These are phyloP conservation scores for Apiotrichum gracile DNA, from an alignment of 1,284 basidiomycete genomes.

Conservation along the genomic window DNA sequence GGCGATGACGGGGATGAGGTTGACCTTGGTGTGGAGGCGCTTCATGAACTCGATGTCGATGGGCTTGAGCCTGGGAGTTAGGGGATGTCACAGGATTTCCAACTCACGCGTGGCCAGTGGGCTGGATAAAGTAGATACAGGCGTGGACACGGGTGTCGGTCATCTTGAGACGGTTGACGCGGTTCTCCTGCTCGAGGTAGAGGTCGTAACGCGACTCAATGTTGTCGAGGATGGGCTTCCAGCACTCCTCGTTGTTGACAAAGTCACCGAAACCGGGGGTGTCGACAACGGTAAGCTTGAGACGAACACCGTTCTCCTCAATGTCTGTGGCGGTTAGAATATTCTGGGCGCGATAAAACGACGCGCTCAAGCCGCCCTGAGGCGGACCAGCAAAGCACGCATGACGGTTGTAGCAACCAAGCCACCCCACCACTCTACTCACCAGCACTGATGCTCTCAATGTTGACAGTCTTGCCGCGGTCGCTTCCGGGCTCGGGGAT, in stretches of 20 bases:
- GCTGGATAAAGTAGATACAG: conserved; percentile 96
- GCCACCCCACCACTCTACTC: too few relatives aligned
- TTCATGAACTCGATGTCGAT: conserved; percentile 98
- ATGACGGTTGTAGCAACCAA: too few relatives aligned
- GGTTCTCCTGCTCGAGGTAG: conserved; percentile 95
- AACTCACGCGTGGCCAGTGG: conserved; percentile 90
- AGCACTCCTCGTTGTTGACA: conserved; percentile 96
- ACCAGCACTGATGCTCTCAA: conserved; percentile 96
- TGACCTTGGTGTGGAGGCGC: conserved; percentile 89
- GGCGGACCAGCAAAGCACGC: too few relatives aligned
- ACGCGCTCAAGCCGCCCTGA: too few relatives aligned
- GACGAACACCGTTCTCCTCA: conserved; percentile 90
- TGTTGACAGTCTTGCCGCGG: conserved; percentile 82
- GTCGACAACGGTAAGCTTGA: conserved; percentile 94
- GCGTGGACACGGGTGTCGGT: conserved; percentile 52
- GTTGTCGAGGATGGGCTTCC: conserved; percentile 96
- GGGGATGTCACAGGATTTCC: neutral
- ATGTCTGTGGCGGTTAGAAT: conserved; percentile 63
- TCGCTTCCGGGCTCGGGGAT: conserved; percentile 76
- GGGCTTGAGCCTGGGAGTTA: conserved; percentile 67
- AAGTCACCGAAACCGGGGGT: conserved; percentile 96
- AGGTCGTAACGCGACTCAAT: conserved; percentile 94
- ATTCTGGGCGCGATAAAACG: neutral
- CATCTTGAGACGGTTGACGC: conserved; percentile 64
- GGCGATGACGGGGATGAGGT: conserved; percentile 93